These are phyloP conservation scores for Domatiomyces catenatus DNA, from an alignment of 2,329 filamentous ascomycete species.

Conservation along the genomic window DNA sequence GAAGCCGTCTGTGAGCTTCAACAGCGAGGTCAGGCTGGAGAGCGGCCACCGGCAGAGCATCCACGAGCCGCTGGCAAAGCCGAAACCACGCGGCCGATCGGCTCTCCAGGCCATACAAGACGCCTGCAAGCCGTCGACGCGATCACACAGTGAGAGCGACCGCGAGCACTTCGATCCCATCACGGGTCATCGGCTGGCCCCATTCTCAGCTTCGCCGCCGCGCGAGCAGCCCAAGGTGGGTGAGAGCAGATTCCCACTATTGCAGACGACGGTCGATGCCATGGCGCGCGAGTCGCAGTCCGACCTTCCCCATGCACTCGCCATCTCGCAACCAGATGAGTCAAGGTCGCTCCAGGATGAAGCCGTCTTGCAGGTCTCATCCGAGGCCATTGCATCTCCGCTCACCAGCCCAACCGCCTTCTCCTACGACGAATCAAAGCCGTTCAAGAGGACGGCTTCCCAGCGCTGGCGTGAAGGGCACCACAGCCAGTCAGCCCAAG, in stretches of 20 bases:
- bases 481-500: conserved; percentile 24
- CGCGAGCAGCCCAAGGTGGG: conserved; percentile 15
- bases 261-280: conserved; percentile 17
- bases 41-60: conserved; percentile 24
- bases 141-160: conserved; percentile 17
- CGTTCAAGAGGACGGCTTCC: conserved; percentile 14
- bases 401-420: conserved; percentile 9
- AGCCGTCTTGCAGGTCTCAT: conserved; percentile 7
- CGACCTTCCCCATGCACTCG: conserved; percentile 11
- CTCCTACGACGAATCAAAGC: conserved; percentile 13
- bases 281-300: conserved; percentile 14
- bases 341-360: conserved; percentile 9
- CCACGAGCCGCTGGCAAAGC: conserved; percentile 25
- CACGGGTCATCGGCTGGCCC: conserved; percentile 13
- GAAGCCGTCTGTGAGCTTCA: conserved; percentile 29
- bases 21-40: conserved; percentile 27
- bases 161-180: conserved; percentile 13
- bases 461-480: conserved; percentile 17
- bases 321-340: conserved; percentile 11
- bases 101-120: conserved; percentile 9
- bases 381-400: conserved; percentile 6
- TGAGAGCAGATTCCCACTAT: conserved; percentile 15
- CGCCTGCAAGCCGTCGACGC: conserved; percentile 2
- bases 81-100: conserved; percentile 12
- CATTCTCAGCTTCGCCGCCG: conserved; percentile 12